Conservation (phyloP, 352 stramenopile genomes). For the Phytophthora citricola region DNA sequence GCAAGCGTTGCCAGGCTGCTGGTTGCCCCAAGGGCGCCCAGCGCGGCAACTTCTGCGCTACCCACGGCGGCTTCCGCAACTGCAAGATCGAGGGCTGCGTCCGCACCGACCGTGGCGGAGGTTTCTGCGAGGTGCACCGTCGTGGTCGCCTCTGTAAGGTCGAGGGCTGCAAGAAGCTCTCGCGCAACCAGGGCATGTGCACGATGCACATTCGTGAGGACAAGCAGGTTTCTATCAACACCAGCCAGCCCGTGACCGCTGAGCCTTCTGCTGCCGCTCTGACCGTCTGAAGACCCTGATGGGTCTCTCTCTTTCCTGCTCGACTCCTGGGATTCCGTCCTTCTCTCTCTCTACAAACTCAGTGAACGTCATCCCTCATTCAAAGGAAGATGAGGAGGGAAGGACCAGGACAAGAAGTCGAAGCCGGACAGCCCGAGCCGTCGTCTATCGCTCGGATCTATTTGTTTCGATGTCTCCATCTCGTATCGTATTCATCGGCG, state of each 20-base stretch:
- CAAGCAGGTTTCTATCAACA: conserved; percentile 57
- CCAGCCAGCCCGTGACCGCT: background rate
- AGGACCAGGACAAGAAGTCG: conserved; percentile 24
- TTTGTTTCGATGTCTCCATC: conserved; percentile 37
- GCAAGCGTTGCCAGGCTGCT: conserved; percentile 77
- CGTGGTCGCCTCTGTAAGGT: conserved; percentile 83
- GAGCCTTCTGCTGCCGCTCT: conserved; percentile 15
- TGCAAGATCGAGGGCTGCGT: conserved; percentile 88
- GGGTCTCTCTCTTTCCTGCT: conserved; percentile 1
- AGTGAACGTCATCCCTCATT: conserved; percentile 38
- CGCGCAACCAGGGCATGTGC: conserved; percentile 88
- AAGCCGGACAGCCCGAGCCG: conserved; percentile 15
- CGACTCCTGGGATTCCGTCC: conserved; percentile 12
- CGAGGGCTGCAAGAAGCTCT: conserved; percentile 89
- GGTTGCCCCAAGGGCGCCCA: conserved; percentile 85
- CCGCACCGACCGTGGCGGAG: conserved; percentile 81
- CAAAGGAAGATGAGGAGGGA: conserved; percentile 44
- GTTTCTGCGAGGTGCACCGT: conserved; percentile 88
- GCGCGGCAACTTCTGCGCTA: conserved; percentile 87
- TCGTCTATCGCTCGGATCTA: conserved; percentile 23
- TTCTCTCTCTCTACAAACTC: conserved; percentile 36
- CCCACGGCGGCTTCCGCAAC: conserved; percentile 86
- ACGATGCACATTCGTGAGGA: conserved; percentile 91
- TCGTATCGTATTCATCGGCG: conserved; percentile 37
- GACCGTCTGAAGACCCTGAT: conserved; percentile 15